Evolutionary conservation across 2,329 filamentous ascomycete species (phyloP).

Genomic region (Leptodontidium sp.): DNA sequence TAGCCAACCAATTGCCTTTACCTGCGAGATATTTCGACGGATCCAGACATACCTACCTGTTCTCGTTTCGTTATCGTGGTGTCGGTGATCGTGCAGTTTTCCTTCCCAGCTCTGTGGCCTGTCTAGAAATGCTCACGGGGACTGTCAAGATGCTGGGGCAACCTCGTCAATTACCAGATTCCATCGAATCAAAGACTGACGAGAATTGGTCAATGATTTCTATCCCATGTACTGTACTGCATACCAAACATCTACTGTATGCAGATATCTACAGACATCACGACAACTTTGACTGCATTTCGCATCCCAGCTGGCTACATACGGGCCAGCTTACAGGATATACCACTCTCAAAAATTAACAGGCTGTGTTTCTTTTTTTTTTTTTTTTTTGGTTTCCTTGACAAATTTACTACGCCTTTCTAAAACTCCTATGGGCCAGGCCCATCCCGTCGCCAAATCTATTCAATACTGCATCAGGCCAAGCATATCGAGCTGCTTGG

Average conservation of each 20-base stretch:
- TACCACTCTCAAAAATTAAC: not conserved
- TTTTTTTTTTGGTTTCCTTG: not conserved
- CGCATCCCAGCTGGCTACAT: not conserved
- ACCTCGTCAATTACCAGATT: too few relatives aligned
- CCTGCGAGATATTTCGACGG: too few relatives aligned
- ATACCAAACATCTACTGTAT: too few relatives aligned
- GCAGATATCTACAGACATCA: too few relatives aligned
- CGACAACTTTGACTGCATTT: too few relatives aligned
- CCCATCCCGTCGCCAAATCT: not conserved
- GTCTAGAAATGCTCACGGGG: too few relatives aligned
- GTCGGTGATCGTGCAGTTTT: not conserved
- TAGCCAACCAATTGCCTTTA: too few relatives aligned
- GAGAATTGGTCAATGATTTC: too few relatives aligned
- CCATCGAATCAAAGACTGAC: too few relatives aligned
- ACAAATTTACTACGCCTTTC: not conserved
- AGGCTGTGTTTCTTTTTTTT: too few relatives aligned
- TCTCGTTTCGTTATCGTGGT: not conserved
- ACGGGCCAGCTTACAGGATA: not conserved
- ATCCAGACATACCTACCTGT: not conserved
- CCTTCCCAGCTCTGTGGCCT: not conserved
- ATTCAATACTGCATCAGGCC: constrained; percentile 15
- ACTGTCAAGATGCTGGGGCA: too few relatives aligned
- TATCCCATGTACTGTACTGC: too few relatives aligned
- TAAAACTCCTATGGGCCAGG: not conserved
- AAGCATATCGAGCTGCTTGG: constrained; percentile 5